phyloP scores from a whole-genome alignment of 495 filamentous ascomycete genomes.

The Aspergillus conjunctus region DNA sequence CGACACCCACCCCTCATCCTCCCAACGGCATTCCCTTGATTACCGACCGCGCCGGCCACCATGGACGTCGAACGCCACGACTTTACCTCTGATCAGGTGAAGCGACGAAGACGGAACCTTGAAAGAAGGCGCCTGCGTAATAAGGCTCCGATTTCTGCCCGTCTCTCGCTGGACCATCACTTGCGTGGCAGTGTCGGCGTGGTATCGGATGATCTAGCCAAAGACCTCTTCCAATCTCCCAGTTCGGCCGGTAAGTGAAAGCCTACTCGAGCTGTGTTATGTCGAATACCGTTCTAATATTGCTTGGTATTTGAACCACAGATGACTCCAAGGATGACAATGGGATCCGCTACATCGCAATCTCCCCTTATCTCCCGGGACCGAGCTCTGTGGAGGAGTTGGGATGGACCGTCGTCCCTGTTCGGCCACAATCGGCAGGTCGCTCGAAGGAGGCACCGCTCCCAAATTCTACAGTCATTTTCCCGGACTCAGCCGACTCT shows the following conservation, averaged over 20 bases:
- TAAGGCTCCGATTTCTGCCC: constrained; percentile 59
- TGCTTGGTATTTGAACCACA: constrained; percentile 2
- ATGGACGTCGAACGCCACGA: constrained; percentile 46
- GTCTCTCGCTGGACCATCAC: constrained; percentile 75
- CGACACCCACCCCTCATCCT: constrained; percentile 13
- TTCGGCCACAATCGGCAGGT: constrained; percentile 65
- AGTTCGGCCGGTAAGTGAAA: constrained; percentile 39
- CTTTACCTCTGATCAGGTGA: constrained; percentile 44
- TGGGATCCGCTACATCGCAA: constrained; percentile 65
- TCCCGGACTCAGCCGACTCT: constrained; percentile 77
- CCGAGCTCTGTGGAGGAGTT: constrained; percentile 60
- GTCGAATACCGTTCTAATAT: constrained; percentile 5
- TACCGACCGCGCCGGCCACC: constrained; percentile 21
- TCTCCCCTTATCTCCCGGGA: constrained; percentile 77
- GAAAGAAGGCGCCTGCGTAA: constrained; percentile 51
- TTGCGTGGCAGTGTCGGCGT: constrained; percentile 86
- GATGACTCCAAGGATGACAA: constrained; percentile 28
- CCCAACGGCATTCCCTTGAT: constrained; percentile 28
- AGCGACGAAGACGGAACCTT: constrained; percentile 39
- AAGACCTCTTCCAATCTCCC: constrained; percentile 72
- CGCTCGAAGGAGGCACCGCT: constrained; percentile 73
- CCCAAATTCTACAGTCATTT: constrained; percentile 76
- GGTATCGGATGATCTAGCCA: constrained; percentile 81
- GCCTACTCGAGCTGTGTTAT: neutral
- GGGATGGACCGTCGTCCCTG: constrained; percentile 83